phyloP scores from a whole-genome alignment of 495 filamentous ascomycete genomes.

The Pseudoneurospora amorphoporcata region DNA sequence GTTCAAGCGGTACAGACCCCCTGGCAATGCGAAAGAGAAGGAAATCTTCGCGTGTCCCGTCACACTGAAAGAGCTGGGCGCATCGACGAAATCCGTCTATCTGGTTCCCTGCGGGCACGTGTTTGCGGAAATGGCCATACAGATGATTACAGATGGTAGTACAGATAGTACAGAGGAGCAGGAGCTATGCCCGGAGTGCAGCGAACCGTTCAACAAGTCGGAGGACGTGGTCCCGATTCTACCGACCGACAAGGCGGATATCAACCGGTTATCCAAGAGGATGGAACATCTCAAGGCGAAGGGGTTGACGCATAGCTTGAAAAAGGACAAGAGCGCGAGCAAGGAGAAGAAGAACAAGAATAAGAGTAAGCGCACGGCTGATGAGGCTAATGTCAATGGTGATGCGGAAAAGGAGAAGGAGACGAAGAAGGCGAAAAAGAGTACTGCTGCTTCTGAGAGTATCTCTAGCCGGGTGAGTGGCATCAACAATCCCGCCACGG shows the following conservation, averaged over 20 bases:
- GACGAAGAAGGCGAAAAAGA: conserved; percentile 10
- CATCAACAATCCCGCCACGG: conserved; percentile 82
- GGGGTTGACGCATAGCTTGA: conserved; percentile 77
- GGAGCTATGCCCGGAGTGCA: conserved; percentile 53
- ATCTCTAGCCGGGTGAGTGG: conserved; percentile 33
- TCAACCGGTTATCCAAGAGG: conserved; percentile 55
- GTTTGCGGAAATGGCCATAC: conserved; percentile 75
- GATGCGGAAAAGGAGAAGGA: conserved; percentile 15
- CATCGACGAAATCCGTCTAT: conserved; percentile 72
- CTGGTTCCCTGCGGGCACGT: conserved; percentile 93
- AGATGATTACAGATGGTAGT: conserved; percentile 44
- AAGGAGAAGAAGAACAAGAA: conserved; percentile 35
- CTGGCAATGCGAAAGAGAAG: conserved; percentile 23
- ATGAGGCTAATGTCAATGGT: conserved; percentile 25
- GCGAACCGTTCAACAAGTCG: conserved; percentile 51
- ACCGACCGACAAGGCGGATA: conserved; percentile 57
- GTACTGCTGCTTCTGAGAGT: background rate
- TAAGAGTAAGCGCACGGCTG: conserved; percentile 30
- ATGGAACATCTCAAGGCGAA: conserved; percentile 53
- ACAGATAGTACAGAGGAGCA: conserved; percentile 9
- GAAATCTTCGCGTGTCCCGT: conserved; percentile 72
- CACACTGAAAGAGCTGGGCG: conserved; percentile 75
- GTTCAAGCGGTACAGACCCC: conserved; percentile 48
- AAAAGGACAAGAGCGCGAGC: conserved; percentile 79
- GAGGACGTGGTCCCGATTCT: conserved; percentile 81